Conservation (phyloP, 352 stramenopile species). For the Phytophthora colocasiae region DNA sequence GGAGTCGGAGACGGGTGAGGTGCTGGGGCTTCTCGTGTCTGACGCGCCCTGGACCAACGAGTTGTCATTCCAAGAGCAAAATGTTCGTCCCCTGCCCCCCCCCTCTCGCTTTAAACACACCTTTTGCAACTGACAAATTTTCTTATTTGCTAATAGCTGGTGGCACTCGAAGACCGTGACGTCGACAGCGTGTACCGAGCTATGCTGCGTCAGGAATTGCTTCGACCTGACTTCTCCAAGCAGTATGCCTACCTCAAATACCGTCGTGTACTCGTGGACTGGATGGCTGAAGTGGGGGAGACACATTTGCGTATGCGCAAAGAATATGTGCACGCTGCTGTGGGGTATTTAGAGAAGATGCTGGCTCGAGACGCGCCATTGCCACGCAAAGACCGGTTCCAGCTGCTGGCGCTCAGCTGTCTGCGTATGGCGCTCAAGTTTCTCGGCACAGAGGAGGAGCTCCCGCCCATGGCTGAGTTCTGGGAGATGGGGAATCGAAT, state of each 20-base stretch:
- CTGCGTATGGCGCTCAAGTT: constrained; percentile 86
- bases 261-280: constrained; percentile 82
- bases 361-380: constrained; percentile 50
- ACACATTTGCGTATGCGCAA: constrained; percentile 84
- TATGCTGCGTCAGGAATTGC: constrained; percentile 81
- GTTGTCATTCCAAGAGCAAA: constrained; percentile 53
- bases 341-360: constrained; percentile 85
- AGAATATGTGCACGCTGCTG: constrained; percentile 77
- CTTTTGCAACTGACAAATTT: constrained; percentile 1
- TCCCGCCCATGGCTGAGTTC: constrained; percentile 84
- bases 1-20: constrained; percentile 35
- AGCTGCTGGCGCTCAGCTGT: constrained; percentile 84
- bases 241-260: constrained; percentile 89
- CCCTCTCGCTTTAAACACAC: background rate
- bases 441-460: constrained; percentile 77
- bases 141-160: constrained; percentile 44
- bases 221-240: constrained; percentile 70
- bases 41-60: constrained; percentile 32
- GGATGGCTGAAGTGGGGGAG: constrained; percentile 88
- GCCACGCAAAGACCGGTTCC: constrained; percentile 79
- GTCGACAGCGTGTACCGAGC: constrained; percentile 71
- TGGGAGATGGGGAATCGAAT: constrained; percentile 87
- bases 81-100: constrained; percentile 22
- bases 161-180: constrained; percentile 81
- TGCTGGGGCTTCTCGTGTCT: constrained; percentile 19